A percentile compares a stretch with the other conserved stretches of the same genome.
phyloP scores from a whole-genome alignment of 306 rosid species.

The Prunus kanzakura region DNA sequence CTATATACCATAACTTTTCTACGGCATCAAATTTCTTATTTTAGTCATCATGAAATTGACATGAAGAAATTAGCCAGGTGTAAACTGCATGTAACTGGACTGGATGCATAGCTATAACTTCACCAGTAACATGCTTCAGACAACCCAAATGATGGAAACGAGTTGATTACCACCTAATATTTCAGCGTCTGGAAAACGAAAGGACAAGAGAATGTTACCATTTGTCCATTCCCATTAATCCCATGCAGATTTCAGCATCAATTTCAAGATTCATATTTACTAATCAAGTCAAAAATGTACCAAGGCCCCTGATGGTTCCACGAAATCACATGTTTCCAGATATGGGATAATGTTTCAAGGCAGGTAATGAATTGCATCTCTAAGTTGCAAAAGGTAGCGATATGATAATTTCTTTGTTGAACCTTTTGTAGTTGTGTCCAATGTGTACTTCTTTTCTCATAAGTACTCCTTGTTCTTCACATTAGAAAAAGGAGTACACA shows the following conservation, averaged over 20 bases:
- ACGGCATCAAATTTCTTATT: no score
- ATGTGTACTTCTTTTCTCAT: background rate
- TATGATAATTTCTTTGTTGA: background rate
- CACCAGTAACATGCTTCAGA: background rate
- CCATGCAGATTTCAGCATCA: background rate
- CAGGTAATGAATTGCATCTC: background rate
- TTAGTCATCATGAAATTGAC: background rate
- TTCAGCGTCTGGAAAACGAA: background rate
- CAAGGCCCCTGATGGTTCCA: background rate
- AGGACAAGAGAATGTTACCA: background rate
- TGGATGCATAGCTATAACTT: background rate
- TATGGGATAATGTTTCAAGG: background rate
- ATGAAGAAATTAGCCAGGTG: background rate
- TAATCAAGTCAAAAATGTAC: background rate
- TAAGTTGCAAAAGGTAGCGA: background rate
- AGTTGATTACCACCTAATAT: background rate
- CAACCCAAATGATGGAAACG: background rate
- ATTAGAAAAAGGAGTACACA: background rate
- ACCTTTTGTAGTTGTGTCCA: background rate
- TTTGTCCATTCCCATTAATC: background rate
- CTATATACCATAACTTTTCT: no score
- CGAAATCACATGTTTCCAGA: background rate
- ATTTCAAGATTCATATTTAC: background rate
- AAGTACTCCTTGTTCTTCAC: background rate
- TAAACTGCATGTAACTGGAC: background rate